Evolutionary conservation across 2,329 filamentous ascomycete species (phyloP), one percentile per base, ranked within the genome.

Genomic region (Chlorencoelia australis): DNA sequence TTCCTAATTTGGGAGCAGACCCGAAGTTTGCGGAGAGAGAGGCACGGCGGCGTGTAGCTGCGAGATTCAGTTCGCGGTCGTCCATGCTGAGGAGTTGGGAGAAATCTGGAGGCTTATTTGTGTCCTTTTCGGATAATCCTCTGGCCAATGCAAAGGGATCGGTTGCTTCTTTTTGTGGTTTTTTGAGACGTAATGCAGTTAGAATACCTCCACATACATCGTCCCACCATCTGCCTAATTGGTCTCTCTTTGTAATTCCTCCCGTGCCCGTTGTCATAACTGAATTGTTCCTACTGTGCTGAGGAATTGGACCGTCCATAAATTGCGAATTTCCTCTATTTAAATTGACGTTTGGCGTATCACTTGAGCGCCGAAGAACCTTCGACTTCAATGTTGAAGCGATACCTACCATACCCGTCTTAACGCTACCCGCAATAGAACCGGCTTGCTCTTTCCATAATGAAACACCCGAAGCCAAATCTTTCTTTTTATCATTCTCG

Each of bases 281-380:
- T 3, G 63, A 63, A 30, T 57, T 59, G 29, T 55, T 60, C 20
- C 61, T 60, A 40, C 61, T 66, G 43, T 65, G 63, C 18, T 51
- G 51, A 10, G 53, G 40, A 19, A 53, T 48, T 16, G 46, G 47
- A 3, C 53, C 51, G 4, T 55, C 50, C 9, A 60, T 57, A 42
- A 69, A 71, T 45, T 73, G 71, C 7, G 71, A 71, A 45, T 67
- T 69, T 5, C 68, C 67, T 31, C 67, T 59, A 52, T 73, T 64
- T 43, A 72, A 59, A 39, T 72, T 65, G 19, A 72, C 63, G 30
- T 58, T 61, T 2, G 63, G 57, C 7, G 54, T 58, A 30, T 52
- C 56, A 37, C 59, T 41, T 21, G 46, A 37, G 22, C 44, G 34
- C n/a, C n/a, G n/a, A 18, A 41, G 41, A 10, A 53, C 41, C 29